Evolutionary conservation across 2,329 filamentous ascomycete genomes (phyloP), one percentile per base, ranked within the genome.

Genomic region (Knufia fluminis): DNA sequence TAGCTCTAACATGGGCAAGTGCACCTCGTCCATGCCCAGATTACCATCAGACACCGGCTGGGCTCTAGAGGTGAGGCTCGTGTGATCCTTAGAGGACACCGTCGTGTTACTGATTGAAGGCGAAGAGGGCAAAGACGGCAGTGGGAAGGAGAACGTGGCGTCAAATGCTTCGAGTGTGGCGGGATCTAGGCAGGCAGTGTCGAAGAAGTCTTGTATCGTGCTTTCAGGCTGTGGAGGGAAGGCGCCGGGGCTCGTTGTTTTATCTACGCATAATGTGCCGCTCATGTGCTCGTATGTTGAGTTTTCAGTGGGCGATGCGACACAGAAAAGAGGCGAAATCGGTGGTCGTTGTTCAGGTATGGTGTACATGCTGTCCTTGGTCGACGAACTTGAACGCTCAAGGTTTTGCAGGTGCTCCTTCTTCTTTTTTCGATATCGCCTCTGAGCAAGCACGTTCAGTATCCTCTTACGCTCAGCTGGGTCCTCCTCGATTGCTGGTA

Each of bases 381-480:
- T 20, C 31, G 42, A n/a, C n/a, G n/a, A n/a, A n/a, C n/a, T 46
- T 40, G 59, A 47, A 32, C 55, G 53, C 50, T 62, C 59, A 24
- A 64, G 56, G n/a, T 54, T 50, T 32, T 55, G 50, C n/a, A 64
- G 17, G 39, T 59, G 60, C 46, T 62, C 61, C 49, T 55, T 58
- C 33, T 58, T 61, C 46, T 57, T 54, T 42, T 59, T 50, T 35
- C 64, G 65, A 49, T 78, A 79, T 64, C 75, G 66, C 40, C 76
- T 67, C 52, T 78, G 75, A 1, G 76, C 75, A 31, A 79, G 60
- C 8, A 78, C 71, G 48, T 77, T 78, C 19, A 78, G 54, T 1
- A 77, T 66, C 9, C 75, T 66, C 59, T 78, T 79, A 19, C 76
- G 66, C 60, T 78, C 75, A 2, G 68, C 64, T 1, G 75, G 71